Conservation (phyloP, 2,329 filamentous ascomycete genomes). For the Sporothrix dimorphospora region DNA sequence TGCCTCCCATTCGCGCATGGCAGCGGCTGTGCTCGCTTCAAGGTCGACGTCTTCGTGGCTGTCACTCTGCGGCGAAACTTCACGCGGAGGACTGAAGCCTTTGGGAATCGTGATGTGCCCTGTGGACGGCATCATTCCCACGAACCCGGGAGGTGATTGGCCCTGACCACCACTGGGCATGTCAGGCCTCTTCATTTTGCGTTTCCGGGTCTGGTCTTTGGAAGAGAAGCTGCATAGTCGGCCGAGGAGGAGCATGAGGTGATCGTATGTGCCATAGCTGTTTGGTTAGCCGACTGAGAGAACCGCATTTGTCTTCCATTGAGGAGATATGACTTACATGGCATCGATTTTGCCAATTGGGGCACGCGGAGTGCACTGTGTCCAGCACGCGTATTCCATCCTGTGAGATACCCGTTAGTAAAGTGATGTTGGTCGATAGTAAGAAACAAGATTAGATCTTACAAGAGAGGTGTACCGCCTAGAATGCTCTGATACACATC, state of each 20-base stretch:
- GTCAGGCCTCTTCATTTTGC: slow-evolving; percentile 60
- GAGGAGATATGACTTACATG: slow-evolving; percentile 52
- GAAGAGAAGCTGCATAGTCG: slow-evolving; percentile 78
- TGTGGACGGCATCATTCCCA: slow-evolving; percentile 59
- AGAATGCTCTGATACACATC: slow-evolving; percentile 90
- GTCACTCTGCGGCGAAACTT: slow-evolving; percentile 48
- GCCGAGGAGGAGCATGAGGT: slow-evolving; percentile 79
- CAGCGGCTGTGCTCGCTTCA: slow-evolving; percentile 67
- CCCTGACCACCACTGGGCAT: slow-evolving; percentile 35
- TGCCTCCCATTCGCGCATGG: slow-evolving; percentile 75
- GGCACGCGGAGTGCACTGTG: slow-evolving; percentile 84
- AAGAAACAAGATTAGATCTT: slow-evolving; percentile 47
- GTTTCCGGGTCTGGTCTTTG: slow-evolving; percentile 77
- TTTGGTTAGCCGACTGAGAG: too few relatives aligned
- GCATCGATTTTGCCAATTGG: slow-evolving; percentile 76
- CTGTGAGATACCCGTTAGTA: slow-evolving; percentile 47
- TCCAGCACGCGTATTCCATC: slow-evolving; percentile 79
- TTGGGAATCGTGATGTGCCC: slow-evolving; percentile 55
- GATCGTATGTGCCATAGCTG: slow-evolving; percentile 85
- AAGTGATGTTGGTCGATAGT: slow-evolving; percentile 22
- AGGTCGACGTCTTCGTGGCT: slow-evolving; percentile 60
- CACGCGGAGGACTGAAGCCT: slow-evolving; percentile 57
- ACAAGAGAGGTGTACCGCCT: slow-evolving; percentile 85
- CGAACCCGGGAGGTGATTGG: slow-evolving; percentile 52
- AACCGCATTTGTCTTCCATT: too few relatives aligned